Evolutionary conservation across 805 yeast species (phyloP).

Genomic region (Wickerhamiella kazuoi): DNA sequence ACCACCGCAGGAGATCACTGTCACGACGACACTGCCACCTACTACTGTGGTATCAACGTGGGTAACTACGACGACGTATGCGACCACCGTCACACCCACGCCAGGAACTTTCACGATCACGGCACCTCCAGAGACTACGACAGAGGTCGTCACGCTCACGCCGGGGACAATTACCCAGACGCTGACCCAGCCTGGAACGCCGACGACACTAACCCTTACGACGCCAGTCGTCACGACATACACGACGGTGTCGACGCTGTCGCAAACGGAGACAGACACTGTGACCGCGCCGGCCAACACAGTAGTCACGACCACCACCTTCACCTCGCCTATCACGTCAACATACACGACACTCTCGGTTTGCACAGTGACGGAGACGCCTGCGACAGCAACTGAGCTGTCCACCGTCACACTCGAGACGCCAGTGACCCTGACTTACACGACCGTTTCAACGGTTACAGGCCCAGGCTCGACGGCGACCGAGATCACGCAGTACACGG

Average conservation of each 20-base stretch:
- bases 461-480: neutral
- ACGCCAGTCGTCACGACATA: neutral
- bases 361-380: neutral
- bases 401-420: neutral
- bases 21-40: slow-evolving; percentile 1
- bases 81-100: neutral
- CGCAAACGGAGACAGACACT: neutral
- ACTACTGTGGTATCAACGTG: neutral
- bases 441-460: neutral
- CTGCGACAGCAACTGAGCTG: neutral
- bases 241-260: neutral
- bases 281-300: neutral
- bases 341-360: neutral
- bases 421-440: neutral
- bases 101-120: slow-evolving; percentile 3
- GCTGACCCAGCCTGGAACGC: neutral
- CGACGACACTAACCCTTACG: slow-evolving; percentile 1
- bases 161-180: neutral
- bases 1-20: neutral
- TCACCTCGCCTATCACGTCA: neutral
- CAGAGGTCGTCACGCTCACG: neutral
- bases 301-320: neutral
- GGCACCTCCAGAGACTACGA: slow-evolving; percentile 1
- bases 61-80: neutral
- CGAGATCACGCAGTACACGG: neutral